Conservation (phyloP, 768 basidiomycete species). For the Cystobasidium onofrii region DNA sequence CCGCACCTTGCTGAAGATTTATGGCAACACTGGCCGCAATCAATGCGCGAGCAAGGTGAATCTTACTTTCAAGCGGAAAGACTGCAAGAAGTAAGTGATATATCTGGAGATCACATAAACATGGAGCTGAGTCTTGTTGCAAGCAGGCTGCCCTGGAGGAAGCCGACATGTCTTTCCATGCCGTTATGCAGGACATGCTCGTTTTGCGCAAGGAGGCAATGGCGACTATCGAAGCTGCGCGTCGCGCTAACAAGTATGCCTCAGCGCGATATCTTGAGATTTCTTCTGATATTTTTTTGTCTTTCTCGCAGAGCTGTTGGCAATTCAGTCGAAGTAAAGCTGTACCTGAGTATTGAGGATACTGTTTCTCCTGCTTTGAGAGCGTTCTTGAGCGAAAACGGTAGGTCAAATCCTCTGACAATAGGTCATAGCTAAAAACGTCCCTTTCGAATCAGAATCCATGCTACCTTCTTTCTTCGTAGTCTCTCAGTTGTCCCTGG, state of each 20-base stretch:
- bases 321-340: slow-evolving; percentile 67
- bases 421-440: too few species aligned
- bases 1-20: slow-evolving; percentile 90
- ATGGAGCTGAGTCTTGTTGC: background rate
- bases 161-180: background rate
- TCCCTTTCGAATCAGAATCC: slow-evolving; percentile 50
- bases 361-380: slow-evolving; percentile 36
- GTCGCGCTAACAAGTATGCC: background rate
- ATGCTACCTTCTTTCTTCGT: slow-evolving; percentile 69
- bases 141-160: background rate
- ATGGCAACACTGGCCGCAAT: slow-evolving; percentile 41
- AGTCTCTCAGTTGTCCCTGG: slow-evolving; percentile 57
- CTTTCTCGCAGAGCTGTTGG: slow-evolving; percentile 54
- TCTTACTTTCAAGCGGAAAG: background rate
- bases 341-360: slow-evolving; percentile 50
- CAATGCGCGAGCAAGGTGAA: slow-evolving; percentile 20
- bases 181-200: background rate
- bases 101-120: too few species aligned
- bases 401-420: slow-evolving; percentile 29
- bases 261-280: too few species aligned
- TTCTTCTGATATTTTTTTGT: too few species aligned
- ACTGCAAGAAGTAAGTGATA: background rate
- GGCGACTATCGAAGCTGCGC: background rate
- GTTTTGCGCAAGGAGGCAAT: slow-evolving; percentile 7
- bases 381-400: slow-evolving; percentile 48